Percentiles rank a stretch among this genome's conserved stretches.
phyloP scores from a whole-genome alignment of 106 monocot genomes.

The Iris macrosiphon region DNA sequence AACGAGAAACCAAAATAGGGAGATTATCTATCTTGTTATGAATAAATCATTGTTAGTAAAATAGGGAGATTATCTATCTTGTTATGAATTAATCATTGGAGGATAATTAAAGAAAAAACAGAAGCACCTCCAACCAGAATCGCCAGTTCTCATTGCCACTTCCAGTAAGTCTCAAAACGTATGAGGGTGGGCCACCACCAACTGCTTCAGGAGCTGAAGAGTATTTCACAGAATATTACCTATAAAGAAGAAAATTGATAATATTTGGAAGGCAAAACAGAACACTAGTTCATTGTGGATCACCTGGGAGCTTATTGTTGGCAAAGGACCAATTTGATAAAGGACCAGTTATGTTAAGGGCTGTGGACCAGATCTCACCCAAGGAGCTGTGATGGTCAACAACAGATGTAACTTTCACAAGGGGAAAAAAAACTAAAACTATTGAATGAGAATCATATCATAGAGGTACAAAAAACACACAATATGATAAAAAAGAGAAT shows the following conservation, averaged over 20 bases:
- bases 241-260: neutral
- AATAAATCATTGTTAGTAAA: no score
- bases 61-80: no score
- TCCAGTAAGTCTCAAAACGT: conserved; percentile 82
- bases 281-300: neutral
- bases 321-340: conserved; percentile 95
- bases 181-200: conserved; percentile 82
- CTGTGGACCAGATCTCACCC: conserved; percentile 74
- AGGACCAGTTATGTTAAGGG: conserved; percentile 90
- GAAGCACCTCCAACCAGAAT: conserved; percentile 93
- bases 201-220: conserved; percentile 55
- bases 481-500: neutral
- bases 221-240: neutral
- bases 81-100: no score
- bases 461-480: neutral
- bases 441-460: neutral
- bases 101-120: no score
- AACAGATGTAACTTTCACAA: no score
- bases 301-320: conserved; percentile 73
- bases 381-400: conserved; percentile 70
- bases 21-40: no score
- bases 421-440: neutral
- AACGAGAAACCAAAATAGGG: no score
- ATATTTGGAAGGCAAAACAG: neutral
- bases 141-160: conserved; percentile 70